Base-by-base conservation (phyloP, 164 flowering plant genomes). In the Tetracentron sinense region DNA sequence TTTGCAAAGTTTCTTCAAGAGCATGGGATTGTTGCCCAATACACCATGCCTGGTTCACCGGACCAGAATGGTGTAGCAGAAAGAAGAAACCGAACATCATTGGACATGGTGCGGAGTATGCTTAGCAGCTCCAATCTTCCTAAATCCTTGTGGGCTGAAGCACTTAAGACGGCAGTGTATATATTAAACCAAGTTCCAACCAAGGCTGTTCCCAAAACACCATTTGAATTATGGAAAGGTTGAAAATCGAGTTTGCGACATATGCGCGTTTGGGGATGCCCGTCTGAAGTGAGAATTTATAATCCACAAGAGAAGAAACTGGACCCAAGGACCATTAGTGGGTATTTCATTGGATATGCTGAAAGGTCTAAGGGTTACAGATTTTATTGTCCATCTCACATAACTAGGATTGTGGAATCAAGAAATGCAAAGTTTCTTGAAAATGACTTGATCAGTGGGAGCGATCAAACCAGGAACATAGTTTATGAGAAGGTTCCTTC, bases 21-120 rank as follows among this genome's bases (percentile, higher is more conserved):
- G 42, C 53, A 67, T 67, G 64, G 72, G 70, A 67, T 67, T 49
- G 58, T 67, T 67, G 57, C 69, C 63, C 63, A 66, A 66, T 66
- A 66, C 63, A 66, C 67, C 52, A 61, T 66, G 67, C 67, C 42
- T 52, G 62, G 66, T 60, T 60, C 75, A 33, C 63, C 59, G 19
- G 63, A 63, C 46, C 63, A 56, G 22, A 67, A 72, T 72, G 75
- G 71, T 67, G 68, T 72, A 33, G 56, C 58, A 54, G 64, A 67
- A 60, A 67, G 57, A 60, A 67, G 70, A 67, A 67, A 59, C 58
- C 20, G 46, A 53, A 62, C 65, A 28, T 50, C 49, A 29, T 25
- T 62, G 56, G 65, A 50, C 56, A 62, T 49, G 44, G 65, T 62
- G 44, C 54, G 44, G 42, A 62, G 56, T 62, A 62, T 62, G 56